Evolutionary conservation across 495 filamentous ascomycete species (phyloP).

Genomic region (Neurospora pannonica): DNA sequence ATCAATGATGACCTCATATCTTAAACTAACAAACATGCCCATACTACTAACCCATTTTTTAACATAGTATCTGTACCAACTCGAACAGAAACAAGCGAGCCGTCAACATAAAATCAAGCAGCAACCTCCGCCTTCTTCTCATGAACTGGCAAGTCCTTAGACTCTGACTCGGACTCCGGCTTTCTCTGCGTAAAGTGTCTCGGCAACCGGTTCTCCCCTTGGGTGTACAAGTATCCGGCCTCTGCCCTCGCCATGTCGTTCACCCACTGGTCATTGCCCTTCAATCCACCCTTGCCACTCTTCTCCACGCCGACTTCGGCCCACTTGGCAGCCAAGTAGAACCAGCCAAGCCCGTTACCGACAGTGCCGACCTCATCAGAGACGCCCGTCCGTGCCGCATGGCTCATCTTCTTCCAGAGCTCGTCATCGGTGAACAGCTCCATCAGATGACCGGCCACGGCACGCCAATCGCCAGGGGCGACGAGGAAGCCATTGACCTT

Average conservation of each 20-base stretch:
- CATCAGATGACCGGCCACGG: conserved; percentile 61
- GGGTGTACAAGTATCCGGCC: conserved; percentile 47
- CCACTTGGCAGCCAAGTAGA: conserved; percentile 63
- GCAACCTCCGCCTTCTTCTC: not conserved
- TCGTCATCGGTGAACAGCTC: conserved; percentile 58
- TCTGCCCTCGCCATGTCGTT: conserved; percentile 69
- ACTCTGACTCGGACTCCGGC: conserved; percentile 7
- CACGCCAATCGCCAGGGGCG: conserved; percentile 58
- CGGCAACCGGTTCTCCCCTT: conserved; percentile 53
- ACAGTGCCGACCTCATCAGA: conserved; percentile 80
- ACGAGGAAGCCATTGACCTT: conserved; percentile 71
- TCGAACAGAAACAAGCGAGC: not conserved
- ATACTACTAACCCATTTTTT: not conserved
- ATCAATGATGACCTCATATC: not conserved
- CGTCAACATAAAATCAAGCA: not conserved
- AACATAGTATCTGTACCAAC: not conserved
- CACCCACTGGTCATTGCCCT: conserved; percentile 53
- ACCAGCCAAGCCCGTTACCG: conserved; percentile 69
- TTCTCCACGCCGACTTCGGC: conserved; percentile 31
- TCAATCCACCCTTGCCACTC: conserved; percentile 28
- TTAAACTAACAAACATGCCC: not conserved
- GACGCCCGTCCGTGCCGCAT: conserved; percentile 55
- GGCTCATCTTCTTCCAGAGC: conserved; percentile 56
- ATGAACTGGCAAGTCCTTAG: conserved; percentile 6
- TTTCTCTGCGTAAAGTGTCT: conserved; percentile 33